Percentiles rank a stretch among this genome's conserved stretches.
Conservation (phyloP, 805 yeast species). For the Metschnikowia borealis region DNA sequence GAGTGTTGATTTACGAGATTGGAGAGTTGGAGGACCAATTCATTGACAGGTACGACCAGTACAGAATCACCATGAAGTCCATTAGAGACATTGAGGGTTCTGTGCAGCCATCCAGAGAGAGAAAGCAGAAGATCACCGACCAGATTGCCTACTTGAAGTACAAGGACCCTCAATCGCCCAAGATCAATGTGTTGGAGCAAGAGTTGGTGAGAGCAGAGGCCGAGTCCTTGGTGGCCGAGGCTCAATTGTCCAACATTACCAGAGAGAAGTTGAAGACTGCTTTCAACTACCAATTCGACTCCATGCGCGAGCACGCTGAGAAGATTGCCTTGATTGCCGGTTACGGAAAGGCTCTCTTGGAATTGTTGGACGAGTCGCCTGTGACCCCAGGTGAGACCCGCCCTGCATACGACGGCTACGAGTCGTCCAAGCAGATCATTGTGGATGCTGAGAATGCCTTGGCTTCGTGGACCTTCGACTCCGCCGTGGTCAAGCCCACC, state of each 20-base stretch:
- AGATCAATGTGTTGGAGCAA: constrained; percentile 77
- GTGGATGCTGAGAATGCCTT: constrained; percentile 82
- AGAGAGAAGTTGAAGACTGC: constrained; percentile 84
- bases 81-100: constrained; percentile 83
- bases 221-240: constrained; percentile 87
- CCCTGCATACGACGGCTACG: constrained; percentile 85
- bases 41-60: constrained; percentile 82
- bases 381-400: constrained; percentile 92
- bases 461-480: constrained; percentile 79
- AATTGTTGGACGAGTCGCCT: constrained; percentile 77
- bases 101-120: constrained; percentile 84
- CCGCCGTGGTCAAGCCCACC: constrained; percentile 80
- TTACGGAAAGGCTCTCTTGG: constrained; percentile 82
- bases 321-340: constrained; percentile 84
- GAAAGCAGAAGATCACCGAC: constrained; percentile 81
- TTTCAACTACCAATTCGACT: constrained; percentile 78
- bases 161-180: constrained; percentile 82
- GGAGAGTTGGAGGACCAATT: constrained; percentile 86
- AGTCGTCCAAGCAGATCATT: constrained; percentile 82
- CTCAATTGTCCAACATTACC: constrained; percentile 83
- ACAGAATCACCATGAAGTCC: constrained; percentile 76
- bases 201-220: constrained; percentile 91
- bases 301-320: constrained; percentile 81
- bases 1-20: constrained; percentile 75
- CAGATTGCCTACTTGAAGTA: constrained; percentile 79